Conservation (phyloP, 345 rosid species). For the Eucalyptus victrix region DNA sequence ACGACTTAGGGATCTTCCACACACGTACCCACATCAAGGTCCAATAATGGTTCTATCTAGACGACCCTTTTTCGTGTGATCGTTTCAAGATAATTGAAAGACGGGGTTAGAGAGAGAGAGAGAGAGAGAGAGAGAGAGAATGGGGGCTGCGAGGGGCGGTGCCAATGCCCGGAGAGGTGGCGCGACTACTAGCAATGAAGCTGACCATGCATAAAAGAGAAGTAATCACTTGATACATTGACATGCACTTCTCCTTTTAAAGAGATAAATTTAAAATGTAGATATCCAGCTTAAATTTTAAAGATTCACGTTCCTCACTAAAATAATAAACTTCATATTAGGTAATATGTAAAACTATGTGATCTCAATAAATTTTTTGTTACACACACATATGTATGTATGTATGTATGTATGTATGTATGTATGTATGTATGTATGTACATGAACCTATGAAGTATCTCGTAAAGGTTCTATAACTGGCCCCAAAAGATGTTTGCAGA, state of each 20-base stretch:
- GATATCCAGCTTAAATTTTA: neutral
- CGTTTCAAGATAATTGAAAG: neutral
- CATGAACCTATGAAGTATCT: neutral
- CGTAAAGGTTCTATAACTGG: neutral
- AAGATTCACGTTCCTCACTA: neutral
- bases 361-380: neutral
- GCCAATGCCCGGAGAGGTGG: neutral
- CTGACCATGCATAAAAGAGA: neutral
- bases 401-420: neutral
- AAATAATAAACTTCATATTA: neutral
- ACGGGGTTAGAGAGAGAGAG: neutral
- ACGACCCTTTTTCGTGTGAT: neutral
- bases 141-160: neutral
- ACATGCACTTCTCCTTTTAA: neutral
- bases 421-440: neutral
- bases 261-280: neutral
- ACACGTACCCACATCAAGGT: neutral
- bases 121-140: neutral
- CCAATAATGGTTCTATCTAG: neutral
- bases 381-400: neutral
- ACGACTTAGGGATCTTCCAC: neutral
- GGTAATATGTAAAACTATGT: neutral
- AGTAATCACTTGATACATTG: neutral
- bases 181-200: neutral
- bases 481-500: neutral